These are phyloP conservation scores for Kalmanozyma brasiliensis DNA, from an alignment of 1,284 basidiomycete species.

Conservation along the genomic window DNA sequence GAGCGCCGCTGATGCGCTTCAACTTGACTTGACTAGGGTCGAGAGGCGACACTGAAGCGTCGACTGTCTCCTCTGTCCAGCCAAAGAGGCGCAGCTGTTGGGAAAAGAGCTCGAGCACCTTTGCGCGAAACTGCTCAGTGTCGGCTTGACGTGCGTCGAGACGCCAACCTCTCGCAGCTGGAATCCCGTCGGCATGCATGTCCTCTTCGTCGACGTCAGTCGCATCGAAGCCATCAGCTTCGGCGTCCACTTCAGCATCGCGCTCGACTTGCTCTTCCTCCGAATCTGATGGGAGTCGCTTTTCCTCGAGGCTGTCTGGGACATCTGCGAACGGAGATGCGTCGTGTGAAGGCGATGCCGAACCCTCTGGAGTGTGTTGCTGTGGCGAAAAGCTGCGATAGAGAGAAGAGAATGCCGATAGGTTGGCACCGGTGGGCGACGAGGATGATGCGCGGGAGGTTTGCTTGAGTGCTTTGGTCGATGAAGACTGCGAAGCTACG, in stretches of 20 bases:
- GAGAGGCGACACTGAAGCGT: constrained; percentile 49
- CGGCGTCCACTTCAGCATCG: constrained; percentile 36
- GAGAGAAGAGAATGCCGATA: constrained; percentile 21
- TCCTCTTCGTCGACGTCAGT: constrained; percentile 64
- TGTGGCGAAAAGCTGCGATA: constrained; percentile 29
- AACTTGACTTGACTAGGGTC: constrained; percentile 38
- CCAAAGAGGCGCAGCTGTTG: constrained; percentile 52
- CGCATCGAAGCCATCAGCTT: constrained; percentile 50
- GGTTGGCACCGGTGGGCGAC: constrained; percentile 12
- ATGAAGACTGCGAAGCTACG: constrained; percentile 31
- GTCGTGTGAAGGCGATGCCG: not conserved
- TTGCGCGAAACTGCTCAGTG: constrained; percentile 42
- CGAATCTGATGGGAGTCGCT: constrained; percentile 17
- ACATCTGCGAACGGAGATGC: constrained; percentile 1
- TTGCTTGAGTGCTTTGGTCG: constrained; percentile 18
- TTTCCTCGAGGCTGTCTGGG: not conserved
- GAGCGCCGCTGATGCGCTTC: constrained; percentile 62
- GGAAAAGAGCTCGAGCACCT: constrained; percentile 57
- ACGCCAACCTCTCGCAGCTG: constrained; percentile 61
- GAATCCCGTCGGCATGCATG: constrained; percentile 66
- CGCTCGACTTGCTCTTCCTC: constrained; percentile 24
- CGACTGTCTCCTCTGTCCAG: constrained; percentile 53
- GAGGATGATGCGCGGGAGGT: constrained; percentile 7
- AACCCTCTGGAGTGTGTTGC: constrained; percentile 11
- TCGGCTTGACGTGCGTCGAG: constrained; percentile 58